Evolutionary conservation across 257 asterid genomes (phyloP).

Genomic region (Prunella vulgaris): DNA sequence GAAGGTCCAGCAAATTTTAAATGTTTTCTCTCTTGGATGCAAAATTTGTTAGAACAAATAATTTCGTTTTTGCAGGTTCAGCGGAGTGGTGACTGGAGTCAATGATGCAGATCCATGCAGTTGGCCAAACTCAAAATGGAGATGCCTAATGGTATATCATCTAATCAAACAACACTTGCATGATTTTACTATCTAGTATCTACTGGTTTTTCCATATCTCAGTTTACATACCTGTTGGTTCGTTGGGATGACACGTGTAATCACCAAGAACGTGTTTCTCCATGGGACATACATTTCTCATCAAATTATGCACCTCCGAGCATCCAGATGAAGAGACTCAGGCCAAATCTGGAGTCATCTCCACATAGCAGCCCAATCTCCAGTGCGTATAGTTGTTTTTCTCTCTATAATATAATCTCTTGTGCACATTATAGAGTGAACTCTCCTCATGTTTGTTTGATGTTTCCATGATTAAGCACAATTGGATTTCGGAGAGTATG

Average conservation of each 20-base stretch:
- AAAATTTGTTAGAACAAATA: not conserved
- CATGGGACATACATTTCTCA: slow-evolving; percentile 72
- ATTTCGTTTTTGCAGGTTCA: slow-evolving; percentile 44
- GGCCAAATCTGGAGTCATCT: slow-evolving; percentile 44
- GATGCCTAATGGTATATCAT: slow-evolving; percentile 72
- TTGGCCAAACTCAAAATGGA: slow-evolving; percentile 88
- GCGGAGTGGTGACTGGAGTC: slow-evolving; percentile 76
- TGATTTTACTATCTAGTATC: no score
- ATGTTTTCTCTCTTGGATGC: slow-evolving; percentile 4
- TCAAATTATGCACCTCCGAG: slow-evolving; percentile 50
- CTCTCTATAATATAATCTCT: not conserved
- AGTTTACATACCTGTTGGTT: slow-evolving; percentile 37
- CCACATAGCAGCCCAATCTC: slow-evolving; percentile 41
- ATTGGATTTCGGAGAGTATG: slow-evolving; percentile 57
- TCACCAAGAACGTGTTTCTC: slow-evolving; percentile 69
- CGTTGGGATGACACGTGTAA: slow-evolving; percentile 62
- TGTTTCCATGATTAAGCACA: slow-evolving; percentile 25
- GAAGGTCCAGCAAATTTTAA: no score
- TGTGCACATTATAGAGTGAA: not conserved
- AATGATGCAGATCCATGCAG: slow-evolving; percentile 56
- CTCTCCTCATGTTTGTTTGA: not conserved
- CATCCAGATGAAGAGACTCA: slow-evolving; percentile 61
- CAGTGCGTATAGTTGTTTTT: slow-evolving; percentile 26
- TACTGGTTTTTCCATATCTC: not conserved
- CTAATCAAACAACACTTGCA: not conserved